Conservation (phyloP, 768 basidiomycete genomes). For the Lactarius sp. region DNA sequence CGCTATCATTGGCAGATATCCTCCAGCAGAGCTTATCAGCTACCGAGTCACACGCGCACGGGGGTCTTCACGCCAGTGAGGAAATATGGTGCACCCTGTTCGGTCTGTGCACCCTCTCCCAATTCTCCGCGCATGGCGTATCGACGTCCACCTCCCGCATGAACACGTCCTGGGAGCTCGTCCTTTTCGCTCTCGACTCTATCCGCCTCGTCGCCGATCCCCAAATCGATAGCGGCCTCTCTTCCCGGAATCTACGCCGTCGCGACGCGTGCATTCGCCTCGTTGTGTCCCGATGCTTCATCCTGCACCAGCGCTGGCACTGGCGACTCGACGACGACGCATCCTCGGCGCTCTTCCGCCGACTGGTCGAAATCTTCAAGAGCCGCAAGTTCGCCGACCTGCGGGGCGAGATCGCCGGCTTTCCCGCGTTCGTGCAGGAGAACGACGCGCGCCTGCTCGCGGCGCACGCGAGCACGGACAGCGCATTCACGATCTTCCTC, state of each 20-base stretch:
- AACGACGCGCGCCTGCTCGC: slow-evolving; percentile 51
- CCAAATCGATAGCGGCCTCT: slow-evolving; percentile 38
- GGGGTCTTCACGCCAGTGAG: slow-evolving; percentile 51
- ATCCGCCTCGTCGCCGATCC: slow-evolving; percentile 53
- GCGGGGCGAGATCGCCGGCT: slow-evolving; percentile 53
- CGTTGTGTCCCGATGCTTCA: slow-evolving; percentile 65
- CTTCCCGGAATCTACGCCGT: slow-evolving; percentile 40
- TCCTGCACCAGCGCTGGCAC: slow-evolving; percentile 72
- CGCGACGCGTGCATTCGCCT: slow-evolving; percentile 69
- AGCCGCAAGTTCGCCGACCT: slow-evolving; percentile 74
- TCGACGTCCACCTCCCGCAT: slow-evolving; percentile 39
- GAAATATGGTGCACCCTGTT: slow-evolving; percentile 67
- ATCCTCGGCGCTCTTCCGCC: too few relatives aligned
- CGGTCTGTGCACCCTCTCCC: slow-evolving; percentile 66
- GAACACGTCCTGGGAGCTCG: slow-evolving; percentile 61
- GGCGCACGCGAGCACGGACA: slow-evolving; percentile 50
- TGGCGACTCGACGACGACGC: too few relatives aligned
- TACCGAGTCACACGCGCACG: slow-evolving; percentile 25
- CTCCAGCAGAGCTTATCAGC: slow-evolving; percentile 37
- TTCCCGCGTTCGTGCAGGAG: slow-evolving; percentile 63
- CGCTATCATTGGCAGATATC: slow-evolving; percentile 39
- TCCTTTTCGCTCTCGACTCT: slow-evolving; percentile 49
- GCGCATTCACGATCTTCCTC: slow-evolving; percentile 69
- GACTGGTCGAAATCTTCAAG: slow-evolving; percentile 70
- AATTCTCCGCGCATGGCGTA: slow-evolving; percentile 60